phyloP scores from a whole-genome alignment of 257 asterid species.

The Craterostigma plantagineum region DNA sequence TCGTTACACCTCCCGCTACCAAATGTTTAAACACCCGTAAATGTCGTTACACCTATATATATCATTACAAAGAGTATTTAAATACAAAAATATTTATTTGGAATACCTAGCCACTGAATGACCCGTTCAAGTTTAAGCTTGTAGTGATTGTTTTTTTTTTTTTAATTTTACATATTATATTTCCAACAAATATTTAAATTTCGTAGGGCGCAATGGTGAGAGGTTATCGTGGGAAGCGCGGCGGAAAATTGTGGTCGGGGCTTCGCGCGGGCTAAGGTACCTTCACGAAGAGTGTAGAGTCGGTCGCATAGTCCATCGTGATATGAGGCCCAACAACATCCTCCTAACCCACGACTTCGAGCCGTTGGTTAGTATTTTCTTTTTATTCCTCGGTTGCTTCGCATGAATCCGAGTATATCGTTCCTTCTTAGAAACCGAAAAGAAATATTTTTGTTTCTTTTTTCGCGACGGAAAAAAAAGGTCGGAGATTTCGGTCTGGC shows the following conservation, averaged over 20 bases:
- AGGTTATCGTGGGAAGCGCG: conserved; percentile 66
- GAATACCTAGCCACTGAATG: no score
- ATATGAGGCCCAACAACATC: conserved; percentile 80
- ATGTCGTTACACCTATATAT: no score
- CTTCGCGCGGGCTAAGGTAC: conserved; percentile 82
- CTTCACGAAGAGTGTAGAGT: conserved; percentile 96
- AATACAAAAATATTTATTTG: no score
- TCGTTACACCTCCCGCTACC: no score
- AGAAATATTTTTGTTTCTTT: background rate
- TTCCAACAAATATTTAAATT: no score
- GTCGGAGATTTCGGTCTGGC: conserved; percentile 93
- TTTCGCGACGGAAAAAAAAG: conserved; percentile 11
- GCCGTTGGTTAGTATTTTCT: conserved; percentile 39
- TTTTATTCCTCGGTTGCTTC: background rate
- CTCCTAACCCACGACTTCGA: conserved; percentile 94
- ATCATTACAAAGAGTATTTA: no score
- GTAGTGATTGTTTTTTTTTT: no score
- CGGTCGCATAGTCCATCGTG: conserved; percentile 88
- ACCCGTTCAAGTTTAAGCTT: no score
- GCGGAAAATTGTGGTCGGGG: conserved; percentile 63
- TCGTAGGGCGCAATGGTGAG: conserved; percentile 26
- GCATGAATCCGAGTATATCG: background rate
- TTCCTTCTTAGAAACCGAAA: background rate
- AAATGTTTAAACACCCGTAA: no score
- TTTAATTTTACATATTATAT: no score